Conservation (phyloP, 2,329 filamentous ascomycete species). For the Tolypocladium pustulatum region DNA sequence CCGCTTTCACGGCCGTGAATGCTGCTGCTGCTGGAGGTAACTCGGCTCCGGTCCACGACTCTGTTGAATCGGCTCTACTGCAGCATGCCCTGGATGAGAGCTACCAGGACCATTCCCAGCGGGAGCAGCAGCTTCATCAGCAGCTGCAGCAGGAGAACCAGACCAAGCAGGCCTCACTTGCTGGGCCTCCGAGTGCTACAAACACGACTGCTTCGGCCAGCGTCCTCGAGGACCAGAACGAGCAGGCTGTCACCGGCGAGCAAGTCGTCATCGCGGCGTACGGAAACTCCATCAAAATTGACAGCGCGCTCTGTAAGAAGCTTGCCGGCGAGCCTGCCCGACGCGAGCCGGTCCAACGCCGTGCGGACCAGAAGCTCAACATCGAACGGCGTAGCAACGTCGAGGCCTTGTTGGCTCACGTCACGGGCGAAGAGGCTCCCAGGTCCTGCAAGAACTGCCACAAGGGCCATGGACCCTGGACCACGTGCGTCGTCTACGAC, state of each 20-base stretch:
- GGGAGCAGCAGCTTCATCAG: not conserved
- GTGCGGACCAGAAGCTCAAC: conserved; percentile 43
- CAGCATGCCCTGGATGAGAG: not conserved
- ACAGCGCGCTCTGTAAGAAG: conserved; percentile 44
- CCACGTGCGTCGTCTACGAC: conserved; percentile 45
- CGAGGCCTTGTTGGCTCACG: conserved; percentile 47
- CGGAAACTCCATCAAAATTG: conserved; percentile 34
- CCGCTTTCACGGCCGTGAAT: not conserved
- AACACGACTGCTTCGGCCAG: not conserved
- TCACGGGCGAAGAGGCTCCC: conserved; percentile 37
- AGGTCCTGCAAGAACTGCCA: conserved; percentile 49
- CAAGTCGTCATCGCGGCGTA: conserved; percentile 36
- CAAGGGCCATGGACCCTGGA: conserved; percentile 51
- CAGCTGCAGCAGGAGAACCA: not conserved
- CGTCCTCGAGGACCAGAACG: not conserved
- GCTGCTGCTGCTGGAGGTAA: not conserved
- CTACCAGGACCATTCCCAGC: not conserved
- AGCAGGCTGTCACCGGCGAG: conserved; percentile 27
- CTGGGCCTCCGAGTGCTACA: not conserved
- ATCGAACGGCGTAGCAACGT: conserved; percentile 48
- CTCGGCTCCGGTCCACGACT: not conserved
- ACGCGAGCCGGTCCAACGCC: conserved; percentile 41
- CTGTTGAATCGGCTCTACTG: not conserved
- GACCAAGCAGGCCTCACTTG: not conserved
- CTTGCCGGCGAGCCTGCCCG: conserved; percentile 38